Percentiles rank a stretch among this genome's conserved stretches.
Conservation (phyloP, 75 land plant species). For the Larix kaempferi region DNA sequence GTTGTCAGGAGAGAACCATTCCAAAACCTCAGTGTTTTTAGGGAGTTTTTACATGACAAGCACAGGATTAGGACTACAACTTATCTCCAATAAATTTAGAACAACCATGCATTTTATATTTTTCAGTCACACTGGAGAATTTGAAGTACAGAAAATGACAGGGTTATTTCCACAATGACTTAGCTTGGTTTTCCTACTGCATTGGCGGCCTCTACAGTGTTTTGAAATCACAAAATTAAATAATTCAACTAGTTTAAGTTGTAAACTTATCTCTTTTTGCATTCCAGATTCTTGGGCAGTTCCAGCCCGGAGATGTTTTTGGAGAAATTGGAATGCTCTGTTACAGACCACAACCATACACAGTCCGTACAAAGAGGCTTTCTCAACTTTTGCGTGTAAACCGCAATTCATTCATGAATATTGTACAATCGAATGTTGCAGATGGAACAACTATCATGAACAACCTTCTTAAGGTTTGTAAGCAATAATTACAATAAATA, state of each 20-base stretch:
- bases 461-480: constrained; percentile 60
- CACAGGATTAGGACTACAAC: no score
- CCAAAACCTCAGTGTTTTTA: neutral
- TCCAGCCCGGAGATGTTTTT: constrained; percentile 44
- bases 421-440: constrained; percentile 49
- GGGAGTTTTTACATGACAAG: neutral
- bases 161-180: neutral
- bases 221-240: neutral
- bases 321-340: constrained; percentile 75
- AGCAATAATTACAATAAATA: no score
- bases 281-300: constrained; percentile 37
- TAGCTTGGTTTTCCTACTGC: neutral
- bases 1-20: neutral
- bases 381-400: constrained; percentile 62
- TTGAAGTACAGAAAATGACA: neutral
- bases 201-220: neutral
- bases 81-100: no score
- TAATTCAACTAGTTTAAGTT: neutral
- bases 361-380: constrained; percentile 53
- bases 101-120: no score
- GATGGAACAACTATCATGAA: constrained; percentile 66
- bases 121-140: no score
- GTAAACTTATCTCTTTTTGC: neutral
- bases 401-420: constrained; percentile 40
- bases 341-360: constrained; percentile 65